Evolutionary conservation across 352 stramenopile genomes (phyloP), one percentile per base, ranked within the genome.

Genomic region (Globisporangium spiculum): DNA sequence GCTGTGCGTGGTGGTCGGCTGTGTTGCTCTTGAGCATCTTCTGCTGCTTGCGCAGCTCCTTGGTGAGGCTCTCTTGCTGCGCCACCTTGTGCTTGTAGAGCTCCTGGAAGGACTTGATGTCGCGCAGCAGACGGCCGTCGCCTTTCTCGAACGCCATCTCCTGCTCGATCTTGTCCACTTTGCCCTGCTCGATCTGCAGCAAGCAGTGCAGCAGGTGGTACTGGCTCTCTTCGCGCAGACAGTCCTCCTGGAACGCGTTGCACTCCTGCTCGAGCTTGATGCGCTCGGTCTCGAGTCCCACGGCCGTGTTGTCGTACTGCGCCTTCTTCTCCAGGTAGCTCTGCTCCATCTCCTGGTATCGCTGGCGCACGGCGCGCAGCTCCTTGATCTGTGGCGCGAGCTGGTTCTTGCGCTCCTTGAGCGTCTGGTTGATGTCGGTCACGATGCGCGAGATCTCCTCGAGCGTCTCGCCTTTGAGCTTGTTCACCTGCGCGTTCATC

Each of bases 401-500:
- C 56, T 97, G 93, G 60, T 89, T 94, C 70, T 98, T 98, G 24
- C 96, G 83, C 58, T 96, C 91, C 48, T 92, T 96, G 30, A 98
- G 78, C 44, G 91, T 89, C 65, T 97, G 76, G 72, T 96, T 97
- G 59, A 98, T 98, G 57, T 97, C 84, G 8, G 91, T 90, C 16
- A 98, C 93, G 38, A 97, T 86, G 24, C 77, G 79, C 48, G 90
- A 97, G 60, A 98, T 98, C 66, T 98, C 95, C 67, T 98, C 93
- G 18, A 98, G 83, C 32, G 91, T 98, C 73, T 97, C 82, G 10
- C 88, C 89, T 68, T 98, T 98, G 41, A 93, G 69, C 65, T 94
- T 83, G 75, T 98, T 97, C 53, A 98, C 80, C 54, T 90, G 79
- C 20, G 88, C 83, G 54, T 96, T 97, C 75, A 91, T 77, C 69